Evolutionary conservation across 768 basidiomycete genomes (phyloP), one percentile per base, ranked within the genome.

Genomic region (Kwoniella heveanensis): DNA sequence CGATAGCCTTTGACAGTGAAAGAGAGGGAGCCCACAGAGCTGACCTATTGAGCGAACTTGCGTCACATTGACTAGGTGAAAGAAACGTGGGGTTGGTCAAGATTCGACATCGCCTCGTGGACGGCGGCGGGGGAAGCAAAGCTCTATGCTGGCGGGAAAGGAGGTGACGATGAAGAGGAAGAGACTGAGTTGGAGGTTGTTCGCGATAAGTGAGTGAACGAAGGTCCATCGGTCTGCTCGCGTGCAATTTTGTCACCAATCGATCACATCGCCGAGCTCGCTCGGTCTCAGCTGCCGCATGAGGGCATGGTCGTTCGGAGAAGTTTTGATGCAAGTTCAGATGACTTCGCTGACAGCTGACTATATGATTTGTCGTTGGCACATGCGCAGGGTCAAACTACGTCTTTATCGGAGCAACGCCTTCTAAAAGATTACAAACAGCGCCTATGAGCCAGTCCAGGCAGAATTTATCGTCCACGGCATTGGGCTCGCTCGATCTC

Each of bases 91-190:
- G 79, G 79, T 10, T 80, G 74, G 73, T 53, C 47, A 2, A 54
- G 76, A 17, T 80, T 75, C 73, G 76, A 80, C 65, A 60, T 78
- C 12, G 65, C 68, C 4, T 66, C 58, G 2, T 80, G 79, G 79
- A 51, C 66, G 1, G 37, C 69, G 10, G 73, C 69, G 12, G 67
- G 67, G 6, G 66, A 71, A 24, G 57, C 53, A 1, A 67, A 65
- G 32, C 8, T 73, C n/a, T 73, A 73, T 46, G 56, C 61, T 1
- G 51, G 54, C 12, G 57, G 36, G 10, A 36, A 44, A 30, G 64
- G 59, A 0, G 64, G 36, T 4, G 57, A 54, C 1, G 67, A 65
- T 3, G 68, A 63, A 7, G 63, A 65, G 22, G 54, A 50, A 60
- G 71, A 69, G 25, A 59, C 62, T 7, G 72, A 62, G 32, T 39